phyloP scores from a whole-genome alignment of 257 asterid genomes.

The Datura wrightii region DNA sequence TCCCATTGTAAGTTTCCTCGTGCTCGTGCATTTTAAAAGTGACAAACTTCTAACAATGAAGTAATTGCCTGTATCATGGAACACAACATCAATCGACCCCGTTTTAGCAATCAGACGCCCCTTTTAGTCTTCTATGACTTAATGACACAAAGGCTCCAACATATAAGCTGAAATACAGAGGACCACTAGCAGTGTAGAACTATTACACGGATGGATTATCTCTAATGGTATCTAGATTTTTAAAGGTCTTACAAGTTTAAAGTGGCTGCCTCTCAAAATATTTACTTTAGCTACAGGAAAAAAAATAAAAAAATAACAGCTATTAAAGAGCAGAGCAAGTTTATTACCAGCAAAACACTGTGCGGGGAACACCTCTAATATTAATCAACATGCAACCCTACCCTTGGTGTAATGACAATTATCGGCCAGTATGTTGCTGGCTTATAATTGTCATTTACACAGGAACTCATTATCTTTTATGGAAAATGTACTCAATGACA shows the following conservation, averaged over 20 bases:
- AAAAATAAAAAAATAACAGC: background rate
- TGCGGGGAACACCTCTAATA: background rate
- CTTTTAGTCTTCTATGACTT: background rate
- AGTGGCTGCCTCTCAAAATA: background rate
- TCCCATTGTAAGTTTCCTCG: background rate
- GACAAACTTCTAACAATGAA: background rate
- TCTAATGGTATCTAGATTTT: background rate
- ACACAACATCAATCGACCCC: background rate
- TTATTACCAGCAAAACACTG: background rate
- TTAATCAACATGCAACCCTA: background rate
- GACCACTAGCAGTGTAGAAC: background rate
- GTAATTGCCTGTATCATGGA: constrained; percentile 3
- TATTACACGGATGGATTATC: background rate
- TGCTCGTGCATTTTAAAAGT: background rate
- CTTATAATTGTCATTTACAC: background rate
- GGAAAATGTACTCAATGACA: constrained; percentile 20
- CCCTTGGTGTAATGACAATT: background rate
- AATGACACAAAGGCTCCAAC: background rate
- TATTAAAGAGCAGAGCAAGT: background rate
- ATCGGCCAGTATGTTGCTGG: background rate
- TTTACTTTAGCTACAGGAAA: background rate
- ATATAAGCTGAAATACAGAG: constrained; percentile 5
- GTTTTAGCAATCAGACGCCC: background rate
- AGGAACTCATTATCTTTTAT: background rate
- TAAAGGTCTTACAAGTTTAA: background rate